A percentile compares a stretch with the other conserved stretches of the same genome.
These are phyloP conservation scores for Teunomyces kruisii DNA, from an alignment of 805 yeast genomes.

Conservation along the genomic window DNA sequence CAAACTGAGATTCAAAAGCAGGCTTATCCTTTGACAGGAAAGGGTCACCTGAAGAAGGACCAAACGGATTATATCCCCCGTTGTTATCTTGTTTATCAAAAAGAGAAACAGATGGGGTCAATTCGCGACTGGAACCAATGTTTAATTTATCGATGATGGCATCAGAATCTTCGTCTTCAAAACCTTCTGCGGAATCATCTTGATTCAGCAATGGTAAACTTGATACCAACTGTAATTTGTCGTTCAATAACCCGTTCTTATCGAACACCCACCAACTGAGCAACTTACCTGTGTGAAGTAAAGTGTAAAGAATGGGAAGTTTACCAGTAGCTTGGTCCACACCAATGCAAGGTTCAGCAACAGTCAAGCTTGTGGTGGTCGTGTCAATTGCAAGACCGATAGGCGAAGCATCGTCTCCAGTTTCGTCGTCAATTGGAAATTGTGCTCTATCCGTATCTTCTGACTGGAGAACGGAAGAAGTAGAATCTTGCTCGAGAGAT, in stretches of 20 bases:
- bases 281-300: slow-evolving; percentile 64
- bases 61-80: slow-evolving; percentile 3
- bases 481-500: slow-evolving; percentile 11
- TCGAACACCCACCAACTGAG: slow-evolving; percentile 67
- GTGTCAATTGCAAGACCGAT: slow-evolving; percentile 70
- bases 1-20: not conserved
- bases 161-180: not conserved
- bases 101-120: not conserved
- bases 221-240: slow-evolving; percentile 21
- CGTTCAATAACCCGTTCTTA: slow-evolving; percentile 46
- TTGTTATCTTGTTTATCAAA: not conserved
- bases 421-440: slow-evolving; percentile 65
- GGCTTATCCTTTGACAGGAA: slow-evolving; percentile 1
- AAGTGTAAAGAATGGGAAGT: slow-evolving; percentile 63
- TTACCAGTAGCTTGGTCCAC: slow-evolving; percentile 55
- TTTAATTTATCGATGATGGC: not conserved
- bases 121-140: not conserved
- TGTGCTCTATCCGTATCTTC: slow-evolving; percentile 75
- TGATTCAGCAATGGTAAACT: not conserved
- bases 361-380: slow-evolving; percentile 36
- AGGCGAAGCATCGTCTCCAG: slow-evolving; percentile 68
- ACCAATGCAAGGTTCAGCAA: slow-evolving; percentile 55
- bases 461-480: slow-evolving; percentile 29
- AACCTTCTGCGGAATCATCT: not conserved
- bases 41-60: not conserved